Evolutionary conservation across 2,329 filamentous ascomycete species (phyloP).

Genomic region (Xylaria digitata): DNA sequence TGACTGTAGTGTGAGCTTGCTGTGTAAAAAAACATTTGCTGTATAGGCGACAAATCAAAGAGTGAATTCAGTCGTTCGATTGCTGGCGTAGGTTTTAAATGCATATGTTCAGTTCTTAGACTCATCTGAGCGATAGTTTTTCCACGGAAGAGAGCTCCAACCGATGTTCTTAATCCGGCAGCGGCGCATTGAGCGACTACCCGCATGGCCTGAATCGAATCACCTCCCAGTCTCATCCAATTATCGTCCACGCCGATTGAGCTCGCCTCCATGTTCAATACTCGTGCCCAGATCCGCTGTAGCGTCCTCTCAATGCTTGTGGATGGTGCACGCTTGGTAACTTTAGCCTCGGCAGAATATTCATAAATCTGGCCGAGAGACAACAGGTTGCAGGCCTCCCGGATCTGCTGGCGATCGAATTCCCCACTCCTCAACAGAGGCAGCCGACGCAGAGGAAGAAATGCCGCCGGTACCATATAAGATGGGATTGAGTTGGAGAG

Average conservation of each 20-base stretch:
- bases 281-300: constrained; percentile 53
- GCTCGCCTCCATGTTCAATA: constrained; percentile 52
- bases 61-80: too few species aligned
- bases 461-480: constrained; percentile 53
- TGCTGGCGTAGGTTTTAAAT: too few species aligned
- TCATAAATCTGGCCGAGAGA: constrained; percentile 18
- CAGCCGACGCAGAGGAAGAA: constrained; percentile 45
- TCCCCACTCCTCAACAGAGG: constrained; percentile 49
- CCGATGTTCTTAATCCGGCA: constrained; percentile 47
- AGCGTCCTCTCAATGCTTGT: constrained; percentile 20
- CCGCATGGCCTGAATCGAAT: constrained; percentile 59
- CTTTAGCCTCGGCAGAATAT: neutral
- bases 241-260: constrained; percentile 49
- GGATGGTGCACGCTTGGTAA: constrained; percentile 13
- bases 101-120: too few species aligned
- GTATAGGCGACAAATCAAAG: too few species aligned
- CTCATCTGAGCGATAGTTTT: too few species aligned
- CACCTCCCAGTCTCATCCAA: constrained; percentile 52
- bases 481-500: constrained; percentile 41
- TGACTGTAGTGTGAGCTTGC: constrained; percentile 51
- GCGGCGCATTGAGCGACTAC: constrained; percentile 54
- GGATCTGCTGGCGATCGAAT: constrained; percentile 46
- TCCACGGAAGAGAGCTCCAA: constrained; percentile 33
- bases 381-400: constrained; percentile 49
- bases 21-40: constrained; percentile 52